Percentiles rank a stretch among this genome's conserved stretches.
These are phyloP conservation scores for Allantophomopsis cytisporea DNA, from an alignment of 2,329 filamentous ascomycete genomes.

Conservation along the genomic window DNA sequence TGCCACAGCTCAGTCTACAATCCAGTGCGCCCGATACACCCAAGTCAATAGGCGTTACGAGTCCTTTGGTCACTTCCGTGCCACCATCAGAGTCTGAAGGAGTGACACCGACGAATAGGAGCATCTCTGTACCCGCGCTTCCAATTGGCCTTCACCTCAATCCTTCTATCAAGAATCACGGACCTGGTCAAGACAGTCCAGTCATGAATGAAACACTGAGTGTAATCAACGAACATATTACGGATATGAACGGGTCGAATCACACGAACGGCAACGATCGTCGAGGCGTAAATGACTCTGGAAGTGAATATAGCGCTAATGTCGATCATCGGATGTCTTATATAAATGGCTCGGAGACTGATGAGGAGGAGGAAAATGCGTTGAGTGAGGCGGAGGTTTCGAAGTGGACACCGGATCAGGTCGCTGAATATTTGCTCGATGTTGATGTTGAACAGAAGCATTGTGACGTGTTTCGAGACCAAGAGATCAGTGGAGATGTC, in stretches of 20 bases:
- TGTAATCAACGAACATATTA: slow-evolving; percentile 95
- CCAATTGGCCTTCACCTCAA: slow-evolving; percentile 19
- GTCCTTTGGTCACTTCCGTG: slow-evolving; percentile 22
- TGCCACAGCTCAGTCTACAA: slow-evolving; percentile 17
- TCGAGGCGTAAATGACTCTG: slow-evolving; percentile 55
- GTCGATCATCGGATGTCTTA: slow-evolving; percentile 71
- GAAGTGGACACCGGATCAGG: slow-evolving; percentile 66
- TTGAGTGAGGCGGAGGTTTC: slow-evolving; percentile 64
- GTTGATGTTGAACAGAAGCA: slow-evolving; percentile 77
- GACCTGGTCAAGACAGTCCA: slow-evolving; percentile 45
- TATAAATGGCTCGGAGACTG: slow-evolving; percentile 87
- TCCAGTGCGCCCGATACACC: slow-evolving; percentile 7
- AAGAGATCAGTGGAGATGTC: slow-evolving; percentile 92
- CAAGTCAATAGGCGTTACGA: slow-evolving; percentile 18
- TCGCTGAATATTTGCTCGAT: slow-evolving; percentile 80
- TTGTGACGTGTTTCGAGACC: slow-evolving; percentile 87
- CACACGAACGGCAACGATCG: slow-evolving; percentile 30
- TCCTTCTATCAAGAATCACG: slow-evolving; percentile 31
- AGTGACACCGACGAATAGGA: no score
- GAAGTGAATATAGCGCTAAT: slow-evolving; percentile 80
- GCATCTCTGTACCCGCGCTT: slow-evolving; percentile 1
- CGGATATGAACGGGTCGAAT: slow-evolving; percentile 53
- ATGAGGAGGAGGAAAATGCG: slow-evolving; percentile 72
- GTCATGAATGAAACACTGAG: slow-evolving; percentile 91
- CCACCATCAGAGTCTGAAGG: no score